These are phyloP conservation scores for Dioscorea cayenensis DNA, from an alignment of 116 monocot species.

Conservation along the genomic window DNA sequence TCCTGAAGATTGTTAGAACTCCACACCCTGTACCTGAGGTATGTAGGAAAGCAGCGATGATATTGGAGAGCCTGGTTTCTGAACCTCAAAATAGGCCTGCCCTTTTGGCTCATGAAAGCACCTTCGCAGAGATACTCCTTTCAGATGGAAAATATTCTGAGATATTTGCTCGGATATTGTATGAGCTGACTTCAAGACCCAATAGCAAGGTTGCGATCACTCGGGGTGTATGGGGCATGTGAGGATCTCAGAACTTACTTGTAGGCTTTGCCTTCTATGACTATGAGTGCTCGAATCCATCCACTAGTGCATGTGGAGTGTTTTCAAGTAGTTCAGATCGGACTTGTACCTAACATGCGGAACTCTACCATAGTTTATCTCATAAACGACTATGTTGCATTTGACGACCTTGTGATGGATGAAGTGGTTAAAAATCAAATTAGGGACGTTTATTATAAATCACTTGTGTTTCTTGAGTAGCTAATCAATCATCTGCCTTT, in stretches of 20 bases:
- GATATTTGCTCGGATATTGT: slow-evolving; percentile 77
- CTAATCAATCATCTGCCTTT: too few relatives aligned
- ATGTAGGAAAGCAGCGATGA: slow-evolving; percentile 79
- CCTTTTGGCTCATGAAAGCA: slow-evolving; percentile 74
- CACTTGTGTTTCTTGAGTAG: too few relatives aligned
- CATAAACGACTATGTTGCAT: too few relatives aligned
- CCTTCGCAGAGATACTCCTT: slow-evolving; percentile 80
- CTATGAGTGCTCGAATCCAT: background rate
- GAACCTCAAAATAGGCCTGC: slow-evolving; percentile 78
- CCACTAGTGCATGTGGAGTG: background rate
- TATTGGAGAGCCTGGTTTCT: slow-evolving; percentile 78
- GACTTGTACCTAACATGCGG: too few relatives aligned
- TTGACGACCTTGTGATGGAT: too few relatives aligned
- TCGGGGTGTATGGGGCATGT: slow-evolving; percentile 87
- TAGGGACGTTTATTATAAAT: too few relatives aligned
- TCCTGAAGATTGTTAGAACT: slow-evolving; percentile 64
- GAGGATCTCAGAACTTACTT: background rate
- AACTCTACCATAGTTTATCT: too few relatives aligned
- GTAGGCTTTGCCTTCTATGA: too few relatives aligned
- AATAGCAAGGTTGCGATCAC: slow-evolving; percentile 49
- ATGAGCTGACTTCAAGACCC: slow-evolving; percentile 79
- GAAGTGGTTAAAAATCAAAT: too few relatives aligned
- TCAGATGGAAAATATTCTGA: slow-evolving; percentile 69
- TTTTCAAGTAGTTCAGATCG: background rate
- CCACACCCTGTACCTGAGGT: slow-evolving; percentile 93